These are phyloP conservation scores for Apiotrichum gracile DNA, from an alignment of 1,284 basidiomycete genomes.

Conservation along the genomic window DNA sequence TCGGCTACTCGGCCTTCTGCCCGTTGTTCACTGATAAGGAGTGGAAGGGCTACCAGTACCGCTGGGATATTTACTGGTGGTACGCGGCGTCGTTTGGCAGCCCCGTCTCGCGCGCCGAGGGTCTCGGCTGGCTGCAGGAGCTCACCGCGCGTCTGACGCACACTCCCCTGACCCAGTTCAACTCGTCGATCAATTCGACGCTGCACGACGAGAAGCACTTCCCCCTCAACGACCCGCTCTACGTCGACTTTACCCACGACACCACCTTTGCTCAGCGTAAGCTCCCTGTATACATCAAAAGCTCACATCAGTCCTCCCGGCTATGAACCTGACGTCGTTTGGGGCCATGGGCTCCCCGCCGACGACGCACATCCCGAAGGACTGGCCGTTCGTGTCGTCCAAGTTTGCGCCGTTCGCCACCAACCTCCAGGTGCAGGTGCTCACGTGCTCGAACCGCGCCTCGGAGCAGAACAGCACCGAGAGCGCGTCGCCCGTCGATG, in stretches of 20 bases:
- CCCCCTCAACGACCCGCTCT: constrained; percentile 57
- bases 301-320: constrained; percentile 51
- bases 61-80: constrained; percentile 48
- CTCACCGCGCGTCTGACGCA: constrained; percentile 44
- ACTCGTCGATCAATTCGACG: constrained; percentile 56
- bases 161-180: constrained; percentile 53
- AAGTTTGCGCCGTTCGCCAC: constrained; percentile 54
- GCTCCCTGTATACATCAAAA: not conserved
- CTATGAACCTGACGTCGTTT: constrained; percentile 63
- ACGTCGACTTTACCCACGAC: constrained; percentile 45
- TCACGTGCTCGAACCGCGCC: constrained; percentile 47
- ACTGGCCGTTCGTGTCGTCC: constrained; percentile 48
- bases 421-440: constrained; percentile 58
- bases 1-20: constrained; percentile 52
- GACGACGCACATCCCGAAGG: constrained; percentile 60
- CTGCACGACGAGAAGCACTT: constrained; percentile 57
- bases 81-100: constrained; percentile 45
- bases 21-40: constrained; percentile 60
- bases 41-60: constrained; percentile 61
- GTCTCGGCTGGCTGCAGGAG: constrained; percentile 49
- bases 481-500: no score
- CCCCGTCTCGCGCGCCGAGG: constrained; percentile 44
- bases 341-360: constrained; percentile 64
- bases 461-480: no score
- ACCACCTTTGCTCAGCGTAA: constrained; percentile 41